Conservation (phyloP, 352 stramenopile species). For the Phytophthora nicotianae region DNA sequence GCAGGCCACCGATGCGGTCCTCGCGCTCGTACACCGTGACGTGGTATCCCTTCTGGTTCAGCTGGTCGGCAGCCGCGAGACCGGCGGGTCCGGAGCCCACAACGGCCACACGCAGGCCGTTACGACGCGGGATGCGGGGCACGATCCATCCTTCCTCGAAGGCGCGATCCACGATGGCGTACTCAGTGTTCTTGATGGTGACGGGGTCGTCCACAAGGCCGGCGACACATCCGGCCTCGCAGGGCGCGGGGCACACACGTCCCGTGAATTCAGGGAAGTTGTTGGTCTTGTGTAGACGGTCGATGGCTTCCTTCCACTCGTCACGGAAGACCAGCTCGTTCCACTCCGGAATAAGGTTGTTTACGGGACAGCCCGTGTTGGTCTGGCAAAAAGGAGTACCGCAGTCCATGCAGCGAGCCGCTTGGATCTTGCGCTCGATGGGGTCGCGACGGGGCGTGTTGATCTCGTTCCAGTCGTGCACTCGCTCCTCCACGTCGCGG, state of each 20-base stretch:
- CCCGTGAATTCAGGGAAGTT: slow-evolving; percentile 99
- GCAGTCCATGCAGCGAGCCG: slow-evolving; percentile 98
- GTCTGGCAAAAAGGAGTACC: slow-evolving; percentile 98
- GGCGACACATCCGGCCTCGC: slow-evolving; percentile 95
- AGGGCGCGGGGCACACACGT: slow-evolving; percentile 96
- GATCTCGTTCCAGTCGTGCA: slow-evolving; percentile 98
- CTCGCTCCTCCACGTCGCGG: slow-evolving; percentile 89
- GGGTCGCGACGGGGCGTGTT: slow-evolving; percentile 92
- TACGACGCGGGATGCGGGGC: slow-evolving; percentile 92
- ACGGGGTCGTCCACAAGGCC: slow-evolving; percentile 96
- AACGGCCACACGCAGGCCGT: slow-evolving; percentile 95
- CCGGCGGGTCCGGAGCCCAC: slow-evolving; percentile 94
- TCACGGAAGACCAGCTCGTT: slow-evolving; percentile 98
- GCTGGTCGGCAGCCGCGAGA: slow-evolving; percentile 94
- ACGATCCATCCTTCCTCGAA: slow-evolving; percentile 96
- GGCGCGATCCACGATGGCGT: slow-evolving; percentile 97
- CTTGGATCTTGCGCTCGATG: slow-evolving; percentile 92
- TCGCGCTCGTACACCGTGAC: slow-evolving; percentile 97
- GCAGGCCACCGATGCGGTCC: slow-evolving; percentile 94
- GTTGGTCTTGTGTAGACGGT: slow-evolving; percentile 98
- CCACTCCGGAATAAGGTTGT: slow-evolving; percentile 99
- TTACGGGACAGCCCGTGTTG: slow-evolving; percentile 96
- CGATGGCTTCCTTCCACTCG: slow-evolving; percentile 96
- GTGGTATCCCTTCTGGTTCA: slow-evolving; percentile 98
- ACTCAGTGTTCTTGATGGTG: slow-evolving; percentile 99